These are phyloP conservation scores for Ganoderma leucocontextum DNA, from an alignment of 1,284 basidiomycete species.

Conservation along the genomic window DNA sequence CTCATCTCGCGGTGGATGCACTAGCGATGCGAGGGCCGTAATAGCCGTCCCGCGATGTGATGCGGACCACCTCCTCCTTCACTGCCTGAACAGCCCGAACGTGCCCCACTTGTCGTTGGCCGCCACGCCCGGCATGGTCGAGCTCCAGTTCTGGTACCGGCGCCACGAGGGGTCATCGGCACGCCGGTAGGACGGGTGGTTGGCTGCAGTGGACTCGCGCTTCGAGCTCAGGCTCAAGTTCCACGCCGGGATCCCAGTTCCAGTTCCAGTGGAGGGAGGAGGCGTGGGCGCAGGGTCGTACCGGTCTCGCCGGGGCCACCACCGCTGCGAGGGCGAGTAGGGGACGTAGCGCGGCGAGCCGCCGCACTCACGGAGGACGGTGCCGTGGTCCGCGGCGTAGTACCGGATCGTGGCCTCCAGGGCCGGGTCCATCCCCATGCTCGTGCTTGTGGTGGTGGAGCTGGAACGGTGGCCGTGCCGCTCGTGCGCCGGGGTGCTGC, in stretches of 20 bases:
- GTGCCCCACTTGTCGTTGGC: constrained; percentile 20
- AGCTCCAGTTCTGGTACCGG: constrained; percentile 16
- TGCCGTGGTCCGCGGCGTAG: constrained; percentile 26
- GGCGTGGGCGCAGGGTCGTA: constrained; percentile 1
- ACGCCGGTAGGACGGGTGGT: neutral
- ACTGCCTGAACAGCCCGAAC: constrained; percentile 22
- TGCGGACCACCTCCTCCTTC: neutral
- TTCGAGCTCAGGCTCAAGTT: neutral
- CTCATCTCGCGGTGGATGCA: neutral
- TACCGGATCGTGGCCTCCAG: constrained; percentile 19
- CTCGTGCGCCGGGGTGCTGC: no score
- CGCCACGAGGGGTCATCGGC: constrained; percentile 13
- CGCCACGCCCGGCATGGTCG: constrained; percentile 10
- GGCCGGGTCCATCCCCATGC: constrained; percentile 3
- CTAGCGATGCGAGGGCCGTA: neutral
- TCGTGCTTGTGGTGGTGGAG: neutral
- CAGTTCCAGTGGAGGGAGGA: neutral
- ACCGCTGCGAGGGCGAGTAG: constrained; percentile 21
- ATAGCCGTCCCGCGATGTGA: neutral
- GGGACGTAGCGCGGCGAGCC: constrained; percentile 29
- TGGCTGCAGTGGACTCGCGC: neutral
- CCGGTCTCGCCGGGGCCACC: constrained; percentile 1
- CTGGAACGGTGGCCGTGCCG: no score
- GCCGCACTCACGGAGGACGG: constrained; percentile 11
- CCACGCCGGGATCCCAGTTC: neutral